Percentiles rank a stretch among this genome's conserved stretches.
phyloP scores from a whole-genome alignment of 768 basidiomycete species.

The Lactarius quietus region DNA sequence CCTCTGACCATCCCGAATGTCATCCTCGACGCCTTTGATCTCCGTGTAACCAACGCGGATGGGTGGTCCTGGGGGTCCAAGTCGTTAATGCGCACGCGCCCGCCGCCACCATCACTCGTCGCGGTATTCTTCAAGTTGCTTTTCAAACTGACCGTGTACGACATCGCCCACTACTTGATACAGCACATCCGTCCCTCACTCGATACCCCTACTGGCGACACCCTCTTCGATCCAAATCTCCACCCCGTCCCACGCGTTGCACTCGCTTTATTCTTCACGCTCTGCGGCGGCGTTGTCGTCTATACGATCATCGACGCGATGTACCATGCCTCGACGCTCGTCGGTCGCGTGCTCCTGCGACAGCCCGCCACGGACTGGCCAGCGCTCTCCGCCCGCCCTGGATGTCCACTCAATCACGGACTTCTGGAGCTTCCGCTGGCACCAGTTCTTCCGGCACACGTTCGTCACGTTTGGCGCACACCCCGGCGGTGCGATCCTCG shows the following conservation, averaged over 20 bases:
- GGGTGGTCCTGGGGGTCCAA: conserved; percentile 24
- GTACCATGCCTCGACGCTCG: conserved; percentile 30
- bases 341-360: conserved; percentile 32
- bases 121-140: not conserved
- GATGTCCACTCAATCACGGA: conserved; percentile 36
- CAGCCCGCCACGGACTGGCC: conserved; percentile 37
- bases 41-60: conserved; percentile 20
- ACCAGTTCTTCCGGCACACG: conserved; percentile 34
- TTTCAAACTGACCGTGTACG: conserved; percentile 8
- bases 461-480: conserved; percentile 35
- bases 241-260: not conserved
- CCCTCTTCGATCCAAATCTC: conserved; percentile 17
- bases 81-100: not conserved
- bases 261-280: conserved; percentile 1
- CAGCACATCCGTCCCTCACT: conserved; percentile 11
- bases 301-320: conserved; percentile 18
- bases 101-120: not conserved
- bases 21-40: conserved; percentile 16
- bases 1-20: conserved; percentile 4
- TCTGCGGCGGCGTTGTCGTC: conserved; percentile 18
- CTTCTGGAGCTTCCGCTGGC: conserved; percentile 42
- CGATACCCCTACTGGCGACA: conserved; percentile 3
- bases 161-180: not conserved
- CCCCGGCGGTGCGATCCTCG: conserved; percentile 40
- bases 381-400: conserved; percentile 37